Conservation (phyloP, 306 rosid species). For the Fragaria ananassa region DNA sequence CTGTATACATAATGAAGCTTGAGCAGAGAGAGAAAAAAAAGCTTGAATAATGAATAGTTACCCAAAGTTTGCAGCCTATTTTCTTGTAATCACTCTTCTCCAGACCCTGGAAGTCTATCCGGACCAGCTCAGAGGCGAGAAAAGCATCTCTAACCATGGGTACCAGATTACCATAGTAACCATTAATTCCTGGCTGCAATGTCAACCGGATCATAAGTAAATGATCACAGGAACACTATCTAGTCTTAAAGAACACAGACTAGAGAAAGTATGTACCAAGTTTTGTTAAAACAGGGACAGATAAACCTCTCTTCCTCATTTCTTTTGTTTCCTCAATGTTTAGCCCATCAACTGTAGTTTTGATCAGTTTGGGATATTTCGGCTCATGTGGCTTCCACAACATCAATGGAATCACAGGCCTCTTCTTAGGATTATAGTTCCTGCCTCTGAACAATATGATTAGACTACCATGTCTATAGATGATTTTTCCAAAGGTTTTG, state of each 20-base stretch:
- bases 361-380: slow-evolving; percentile 79
- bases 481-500: slow-evolving; percentile 79
- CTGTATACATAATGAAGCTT: not conserved
- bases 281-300: slow-evolving; percentile 76
- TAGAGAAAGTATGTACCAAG: slow-evolving; percentile 45
- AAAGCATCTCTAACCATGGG: slow-evolving; percentile 96
- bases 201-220: slow-evolving; percentile 28
- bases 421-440: slow-evolving; percentile 60
- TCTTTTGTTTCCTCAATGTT: slow-evolving; percentile 79
- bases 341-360: slow-evolving; percentile 82
- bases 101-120: slow-evolving; percentile 84
- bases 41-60: slow-evolving; percentile 18
- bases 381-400: slow-evolving; percentile 96
- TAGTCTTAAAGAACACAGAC: slow-evolving; percentile 10
- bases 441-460: slow-evolving; percentile 85
- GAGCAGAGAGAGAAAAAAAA: not conserved
- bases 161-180: slow-evolving; percentile 73
- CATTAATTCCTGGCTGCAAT: slow-evolving; percentile 87
- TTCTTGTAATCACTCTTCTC: slow-evolving; percentile 92
- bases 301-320: slow-evolving; percentile 84
- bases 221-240: not conserved
- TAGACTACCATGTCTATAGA: slow-evolving; percentile 71
- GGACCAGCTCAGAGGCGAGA: slow-evolving; percentile 58
- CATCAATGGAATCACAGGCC: slow-evolving; percentile 85
- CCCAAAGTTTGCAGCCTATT: slow-evolving; percentile 93